These are phyloP conservation scores for Plasmodium vivax DNA, from an alignment of 169 alveolate genomes.

Conservation along the genomic window DNA sequence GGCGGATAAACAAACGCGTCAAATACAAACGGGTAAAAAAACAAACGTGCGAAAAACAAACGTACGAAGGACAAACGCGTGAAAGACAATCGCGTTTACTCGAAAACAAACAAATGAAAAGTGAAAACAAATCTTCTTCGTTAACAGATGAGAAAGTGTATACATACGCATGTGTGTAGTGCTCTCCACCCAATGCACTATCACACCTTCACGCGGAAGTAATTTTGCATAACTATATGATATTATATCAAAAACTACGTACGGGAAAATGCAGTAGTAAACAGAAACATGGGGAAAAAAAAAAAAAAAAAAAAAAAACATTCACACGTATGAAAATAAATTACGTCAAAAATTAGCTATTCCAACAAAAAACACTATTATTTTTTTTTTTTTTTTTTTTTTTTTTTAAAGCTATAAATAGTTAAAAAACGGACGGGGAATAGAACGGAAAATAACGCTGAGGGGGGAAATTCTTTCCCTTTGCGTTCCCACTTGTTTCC, in stretches of 20 bases:
- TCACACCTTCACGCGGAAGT: background rate
- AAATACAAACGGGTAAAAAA: background rate
- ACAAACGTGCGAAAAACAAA: background rate
- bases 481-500: slow-evolving; percentile 3
- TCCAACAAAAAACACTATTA: background rate
- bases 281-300: background rate
- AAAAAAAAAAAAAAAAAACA: slow-evolving; percentile 9
- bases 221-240: background rate
- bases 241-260: slow-evolving; percentile 18
- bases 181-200: slow-evolving; percentile 1
- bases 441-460: slow-evolving; percentile 9
- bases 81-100: background rate
- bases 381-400: slow-evolving; percentile 28
- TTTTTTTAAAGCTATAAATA: slow-evolving; percentile 47
- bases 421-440: background rate
- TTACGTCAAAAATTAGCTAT: background rate
- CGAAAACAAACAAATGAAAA: slow-evolving; percentile 9
- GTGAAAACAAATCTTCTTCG: background rate
- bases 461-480: background rate
- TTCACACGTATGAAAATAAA: background rate
- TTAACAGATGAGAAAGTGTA: background rate
- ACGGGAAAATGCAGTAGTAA: background rate
- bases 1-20: background rate
- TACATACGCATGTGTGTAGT: background rate
- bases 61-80: background rate